These are phyloP conservation scores for Lagenaria siceraria DNA, from an alignment of 306 rosid genomes.

Conservation along the genomic window DNA sequence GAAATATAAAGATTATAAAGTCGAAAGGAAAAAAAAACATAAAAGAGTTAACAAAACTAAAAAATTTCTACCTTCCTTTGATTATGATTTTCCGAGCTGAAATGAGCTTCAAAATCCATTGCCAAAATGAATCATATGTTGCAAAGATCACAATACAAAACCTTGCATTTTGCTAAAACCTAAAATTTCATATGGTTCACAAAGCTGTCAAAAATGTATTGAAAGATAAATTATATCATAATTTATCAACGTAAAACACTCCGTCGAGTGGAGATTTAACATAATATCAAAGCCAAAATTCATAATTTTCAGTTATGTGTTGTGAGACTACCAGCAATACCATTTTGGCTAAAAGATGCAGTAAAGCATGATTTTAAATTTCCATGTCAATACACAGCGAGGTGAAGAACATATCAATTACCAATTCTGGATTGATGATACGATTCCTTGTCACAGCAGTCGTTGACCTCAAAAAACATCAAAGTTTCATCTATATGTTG, in stretches of 20 bases:
- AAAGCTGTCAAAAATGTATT: too few relatives aligned
- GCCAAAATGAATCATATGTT: slow-evolving; percentile 82
- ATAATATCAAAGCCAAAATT: not conserved
- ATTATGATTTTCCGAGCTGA: slow-evolving; percentile 78
- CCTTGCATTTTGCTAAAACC: slow-evolving; percentile 85
- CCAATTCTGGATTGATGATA: not conserved
- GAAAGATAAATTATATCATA: not conserved
- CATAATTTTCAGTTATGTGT: not conserved
- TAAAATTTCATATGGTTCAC: slow-evolving; percentile 51
- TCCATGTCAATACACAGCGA: too few relatives aligned
- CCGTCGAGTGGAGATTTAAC: not conserved
- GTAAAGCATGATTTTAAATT: too few relatives aligned
- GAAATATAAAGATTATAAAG: not conserved
- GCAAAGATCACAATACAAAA: slow-evolving; percentile 85
- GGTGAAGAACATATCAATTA: not conserved
- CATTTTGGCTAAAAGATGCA: not conserved
- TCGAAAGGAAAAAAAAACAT: not conserved
- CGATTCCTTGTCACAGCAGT: not conserved
- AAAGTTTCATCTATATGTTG: slow-evolving; percentile 16
- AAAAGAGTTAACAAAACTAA: too few relatives aligned
- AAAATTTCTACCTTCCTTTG: slow-evolving; percentile 49
- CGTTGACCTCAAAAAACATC: not conserved
- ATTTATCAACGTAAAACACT: not conserved
- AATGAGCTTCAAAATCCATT: slow-evolving; percentile 76
- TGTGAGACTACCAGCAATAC: not conserved